These are phyloP conservation scores for Zygosaccharomyces pseudorouxii DNA, from an alignment of 805 yeast species.

Conservation along the genomic window DNA sequence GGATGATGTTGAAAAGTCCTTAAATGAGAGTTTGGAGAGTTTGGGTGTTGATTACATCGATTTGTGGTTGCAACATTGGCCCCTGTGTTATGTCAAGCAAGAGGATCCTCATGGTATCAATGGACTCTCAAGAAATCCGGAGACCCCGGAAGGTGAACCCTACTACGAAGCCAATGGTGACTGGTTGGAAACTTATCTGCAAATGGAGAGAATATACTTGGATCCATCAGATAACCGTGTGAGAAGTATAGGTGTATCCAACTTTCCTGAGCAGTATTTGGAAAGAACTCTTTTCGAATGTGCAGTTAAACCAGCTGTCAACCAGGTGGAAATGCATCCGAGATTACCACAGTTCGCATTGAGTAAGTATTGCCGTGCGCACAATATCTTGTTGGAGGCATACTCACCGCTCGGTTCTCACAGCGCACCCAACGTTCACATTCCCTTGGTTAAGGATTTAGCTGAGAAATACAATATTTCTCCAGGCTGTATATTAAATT, in stretches of 20 bases:
- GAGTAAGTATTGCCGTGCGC: slow-evolving; percentile 45
- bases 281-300: slow-evolving; percentile 41
- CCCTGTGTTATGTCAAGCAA: slow-evolving; percentile 42
- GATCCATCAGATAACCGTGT: slow-evolving; percentile 40
- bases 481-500: slow-evolving; percentile 53
- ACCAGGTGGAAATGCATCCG: slow-evolving; percentile 72
- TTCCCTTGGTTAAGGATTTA: slow-evolving; percentile 46
- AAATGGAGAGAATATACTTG: slow-evolving; percentile 37
- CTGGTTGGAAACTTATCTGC: slow-evolving; percentile 50
- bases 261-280: slow-evolving; percentile 41
- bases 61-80: slow-evolving; percentile 76
- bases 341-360: slow-evolving; percentile 60
- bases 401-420: slow-evolving; percentile 61
- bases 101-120: slow-evolving; percentile 23
- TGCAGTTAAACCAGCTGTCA: slow-evolving; percentile 47
- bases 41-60: slow-evolving; percentile 73
- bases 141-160: slow-evolving; percentile 36
- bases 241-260: slow-evolving; percentile 56
- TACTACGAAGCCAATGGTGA: slow-evolving; percentile 39
- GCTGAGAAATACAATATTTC: slow-evolving; percentile 53
- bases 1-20: slow-evolving; percentile 46
- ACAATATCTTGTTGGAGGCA: slow-evolving; percentile 52
- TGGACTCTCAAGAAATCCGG: slow-evolving; percentile 27
- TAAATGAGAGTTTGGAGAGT: slow-evolving; percentile 53
- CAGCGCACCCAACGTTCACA: slow-evolving; percentile 59